Conservation (phyloP, 257 asterid genomes). For the Cordia subcordata region DNA sequence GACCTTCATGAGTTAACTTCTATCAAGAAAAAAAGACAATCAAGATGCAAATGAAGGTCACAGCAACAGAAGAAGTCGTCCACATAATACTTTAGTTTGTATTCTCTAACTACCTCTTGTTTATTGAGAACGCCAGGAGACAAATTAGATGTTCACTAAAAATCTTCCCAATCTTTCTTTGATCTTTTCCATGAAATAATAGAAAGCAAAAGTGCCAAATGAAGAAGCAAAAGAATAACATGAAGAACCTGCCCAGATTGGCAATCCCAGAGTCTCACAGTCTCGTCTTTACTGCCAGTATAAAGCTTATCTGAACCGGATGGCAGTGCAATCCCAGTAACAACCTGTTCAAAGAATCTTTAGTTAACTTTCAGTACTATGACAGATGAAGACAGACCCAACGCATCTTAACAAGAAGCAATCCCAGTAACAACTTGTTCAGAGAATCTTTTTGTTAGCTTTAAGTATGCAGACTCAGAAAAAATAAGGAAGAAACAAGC, state of each 20-base stretch:
- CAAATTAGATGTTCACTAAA: neutral
- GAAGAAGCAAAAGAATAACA: conserved; percentile 3
- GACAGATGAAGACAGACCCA: too few species aligned
- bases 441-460: too few species aligned
- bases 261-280: conserved; percentile 95
- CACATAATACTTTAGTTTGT: too few species aligned
- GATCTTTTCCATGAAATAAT: neutral
- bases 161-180: neutral
- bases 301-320: conserved; percentile 91
- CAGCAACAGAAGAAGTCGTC: neutral
- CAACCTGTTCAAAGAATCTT: conserved; percentile 50
- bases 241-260: conserved; percentile 85
- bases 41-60: neutral
- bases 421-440: too few species aligned
- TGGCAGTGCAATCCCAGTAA: conserved; percentile 84
- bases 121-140: too few species aligned
- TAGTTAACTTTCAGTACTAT: neutral
- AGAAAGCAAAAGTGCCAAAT: neutral
- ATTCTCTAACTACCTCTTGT: too few species aligned
- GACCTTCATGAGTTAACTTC: too few species aligned
- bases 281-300: conserved; percentile 88
- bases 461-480: too few species aligned
- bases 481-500: too few species aligned
- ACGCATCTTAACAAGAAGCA: neutral
- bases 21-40: neutral